Percentiles rank a stretch among this genome's conserved stretches.
Conservation (phyloP, 352 stramenopile genomes). For the Plasmopara muralis region DNA sequence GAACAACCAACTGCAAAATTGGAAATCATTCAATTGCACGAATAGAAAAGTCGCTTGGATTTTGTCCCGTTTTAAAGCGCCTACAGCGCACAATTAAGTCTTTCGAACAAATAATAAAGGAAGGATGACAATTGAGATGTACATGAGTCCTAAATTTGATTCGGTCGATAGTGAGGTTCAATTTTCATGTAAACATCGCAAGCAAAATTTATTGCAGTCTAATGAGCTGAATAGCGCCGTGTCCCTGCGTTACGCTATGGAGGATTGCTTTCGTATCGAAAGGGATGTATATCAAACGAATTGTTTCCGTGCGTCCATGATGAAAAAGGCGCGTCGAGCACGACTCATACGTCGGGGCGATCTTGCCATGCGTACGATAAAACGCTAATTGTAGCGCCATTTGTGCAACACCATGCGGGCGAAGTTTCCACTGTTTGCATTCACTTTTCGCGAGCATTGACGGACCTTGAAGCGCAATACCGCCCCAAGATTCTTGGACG, state of each 20-base stretch:
- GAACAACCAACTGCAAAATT: no score
- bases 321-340: constrained; percentile 88
- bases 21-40: no score
- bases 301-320: constrained; percentile 90
- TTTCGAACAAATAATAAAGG: no score
- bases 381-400: constrained; percentile 91
- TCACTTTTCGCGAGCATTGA: constrained; percentile 87
- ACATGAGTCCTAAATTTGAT: constrained; percentile 50
- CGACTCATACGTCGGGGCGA: constrained; percentile 88
- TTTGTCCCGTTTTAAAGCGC: no score
- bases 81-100: no score
- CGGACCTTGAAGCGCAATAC: no score
- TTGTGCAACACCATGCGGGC: constrained; percentile 85
- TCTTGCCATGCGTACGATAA: constrained; percentile 61
- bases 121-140: constrained; percentile 29
- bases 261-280: constrained; percentile 71
- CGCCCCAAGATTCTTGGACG: no score
- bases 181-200: constrained; percentile 33
- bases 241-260: constrained; percentile 62
- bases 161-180: constrained; percentile 5
- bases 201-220: constrained; percentile 32
- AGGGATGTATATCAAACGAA: constrained; percentile 65
- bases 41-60: no score
- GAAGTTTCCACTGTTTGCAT: constrained; percentile 90
- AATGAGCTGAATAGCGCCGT: constrained; percentile 52